phyloP scores from a whole-genome alignment of 148 eudicot species.

The Fagopyrum tataricum region DNA sequence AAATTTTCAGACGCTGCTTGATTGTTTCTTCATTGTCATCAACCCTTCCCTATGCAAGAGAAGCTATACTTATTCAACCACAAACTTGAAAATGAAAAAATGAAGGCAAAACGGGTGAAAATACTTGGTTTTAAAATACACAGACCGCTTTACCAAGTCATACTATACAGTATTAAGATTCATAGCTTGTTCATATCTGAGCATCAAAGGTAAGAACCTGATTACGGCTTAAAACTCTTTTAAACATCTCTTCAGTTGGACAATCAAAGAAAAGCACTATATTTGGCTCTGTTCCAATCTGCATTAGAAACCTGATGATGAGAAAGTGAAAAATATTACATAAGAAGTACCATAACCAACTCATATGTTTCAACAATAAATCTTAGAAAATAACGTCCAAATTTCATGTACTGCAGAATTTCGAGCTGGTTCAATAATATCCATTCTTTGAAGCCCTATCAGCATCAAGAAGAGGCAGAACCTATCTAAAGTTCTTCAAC shows the following conservation, averaged over 20 bases:
- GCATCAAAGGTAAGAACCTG: slow-evolving; percentile 35
- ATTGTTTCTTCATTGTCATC: slow-evolving; percentile 80
- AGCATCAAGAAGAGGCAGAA: neutral
- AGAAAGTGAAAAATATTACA: neutral
- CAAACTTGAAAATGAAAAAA: neutral
- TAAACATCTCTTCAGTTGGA: slow-evolving; percentile 83
- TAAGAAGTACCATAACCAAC: neutral
- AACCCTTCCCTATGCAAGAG: slow-evolving; percentile 59
- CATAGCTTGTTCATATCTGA: neutral
- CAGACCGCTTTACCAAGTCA: too few relatives aligned
- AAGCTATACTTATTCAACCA: slow-evolving; percentile 16
- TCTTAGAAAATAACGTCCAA: neutral
- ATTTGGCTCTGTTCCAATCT: slow-evolving; percentile 77
- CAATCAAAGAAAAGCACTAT: slow-evolving; percentile 95
- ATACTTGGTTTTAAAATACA: neutral
- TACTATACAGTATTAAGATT: neutral
- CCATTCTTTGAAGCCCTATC: neutral
- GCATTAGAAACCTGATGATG: slow-evolving; percentile 19
- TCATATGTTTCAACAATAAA: neutral
- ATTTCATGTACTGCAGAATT: neutral
- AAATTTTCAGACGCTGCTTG: slow-evolving; percentile 72
- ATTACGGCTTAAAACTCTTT: slow-evolving; percentile 75
- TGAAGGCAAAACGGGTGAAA: too few relatives aligned
- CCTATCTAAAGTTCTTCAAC: neutral
- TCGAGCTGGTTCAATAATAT: neutral